Conservation (phyloP, 2,329 filamentous ascomycete species). For the Aspergillus pseudoterreus region DNA sequence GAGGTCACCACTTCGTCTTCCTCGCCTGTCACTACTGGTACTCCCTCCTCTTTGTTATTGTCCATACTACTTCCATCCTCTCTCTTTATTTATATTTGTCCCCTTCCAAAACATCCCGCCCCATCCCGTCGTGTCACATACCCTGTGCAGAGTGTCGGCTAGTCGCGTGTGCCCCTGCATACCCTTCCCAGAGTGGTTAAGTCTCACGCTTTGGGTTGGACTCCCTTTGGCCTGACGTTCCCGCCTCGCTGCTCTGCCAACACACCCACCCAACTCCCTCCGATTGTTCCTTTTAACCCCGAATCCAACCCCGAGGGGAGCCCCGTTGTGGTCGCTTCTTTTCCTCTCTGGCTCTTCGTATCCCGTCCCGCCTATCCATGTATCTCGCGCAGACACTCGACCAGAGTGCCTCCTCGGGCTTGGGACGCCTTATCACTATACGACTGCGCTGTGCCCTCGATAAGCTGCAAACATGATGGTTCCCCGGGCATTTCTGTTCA, state of each 20-base stretch:
- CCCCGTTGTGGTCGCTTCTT: constrained; percentile 6
- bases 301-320: background rate
- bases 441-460: constrained; percentile 11
- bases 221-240: constrained; percentile 6
- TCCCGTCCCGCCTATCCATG: constrained; percentile 25
- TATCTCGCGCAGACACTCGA: constrained; percentile 39
- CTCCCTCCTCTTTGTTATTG: background rate
- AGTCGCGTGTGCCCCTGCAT: constrained; percentile 20
- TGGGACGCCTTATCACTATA: constrained; percentile 13
- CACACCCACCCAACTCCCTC: constrained; percentile 14
- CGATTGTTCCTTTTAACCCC: constrained; percentile 6
- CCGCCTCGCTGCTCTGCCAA: constrained; percentile 15
- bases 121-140: background rate
- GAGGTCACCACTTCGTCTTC: background rate
- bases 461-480: constrained; percentile 38
- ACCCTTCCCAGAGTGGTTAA: constrained; percentile 8
- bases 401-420: constrained; percentile 38
- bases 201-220: constrained; percentile 16
- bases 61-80: background rate
- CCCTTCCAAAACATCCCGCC: background rate
- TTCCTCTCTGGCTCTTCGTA: background rate
- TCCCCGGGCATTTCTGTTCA: constrained; percentile 37
- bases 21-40: background rate
- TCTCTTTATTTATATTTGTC: background rate
- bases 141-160: constrained; percentile 3